These are phyloP conservation scores for Decorospora gaudefroyi DNA, from an alignment of 2,329 filamentous ascomycete genomes.

Conservation along the genomic window DNA sequence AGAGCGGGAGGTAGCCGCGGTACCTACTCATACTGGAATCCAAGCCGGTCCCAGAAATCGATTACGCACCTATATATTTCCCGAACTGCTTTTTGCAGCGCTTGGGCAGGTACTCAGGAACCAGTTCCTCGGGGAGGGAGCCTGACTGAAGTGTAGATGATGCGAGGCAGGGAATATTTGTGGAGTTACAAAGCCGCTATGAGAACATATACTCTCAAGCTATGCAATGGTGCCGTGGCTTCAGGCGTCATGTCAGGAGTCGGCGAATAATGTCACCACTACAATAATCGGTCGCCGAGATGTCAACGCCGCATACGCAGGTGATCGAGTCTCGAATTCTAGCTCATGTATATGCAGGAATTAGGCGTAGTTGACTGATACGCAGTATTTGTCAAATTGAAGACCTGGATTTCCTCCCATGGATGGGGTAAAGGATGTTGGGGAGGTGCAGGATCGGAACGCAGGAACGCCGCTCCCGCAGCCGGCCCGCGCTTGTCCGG, in stretches of 20 bases:
- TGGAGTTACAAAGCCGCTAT: too few relatives aligned
- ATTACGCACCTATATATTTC: too few relatives aligned
- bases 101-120: constrained; percentile 5
- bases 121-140: not conserved
- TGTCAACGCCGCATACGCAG: constrained; percentile 1
- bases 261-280: too few relatives aligned
- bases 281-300: too few relatives aligned
- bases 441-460: constrained; percentile 1
- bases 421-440: too few relatives aligned
- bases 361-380: not conserved
- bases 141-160: too few relatives aligned
- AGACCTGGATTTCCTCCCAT: too few relatives aligned
- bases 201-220: not conserved
- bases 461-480: constrained; percentile 13
- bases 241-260: not conserved
- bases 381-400: not conserved
- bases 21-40: too few relatives aligned
- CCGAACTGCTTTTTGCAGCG: not conserved
- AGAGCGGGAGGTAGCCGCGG: too few relatives aligned
- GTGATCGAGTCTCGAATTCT: not conserved
- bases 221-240: constrained; percentile 2
- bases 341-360: too few relatives aligned
- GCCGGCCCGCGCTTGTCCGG: constrained; percentile 10
- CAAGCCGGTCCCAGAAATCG: too few relatives aligned
- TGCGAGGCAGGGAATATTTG: not conserved